Evolutionary conservation across 306 rosid genomes (phyloP).

Genomic region (Quillaja saponaria): DNA sequence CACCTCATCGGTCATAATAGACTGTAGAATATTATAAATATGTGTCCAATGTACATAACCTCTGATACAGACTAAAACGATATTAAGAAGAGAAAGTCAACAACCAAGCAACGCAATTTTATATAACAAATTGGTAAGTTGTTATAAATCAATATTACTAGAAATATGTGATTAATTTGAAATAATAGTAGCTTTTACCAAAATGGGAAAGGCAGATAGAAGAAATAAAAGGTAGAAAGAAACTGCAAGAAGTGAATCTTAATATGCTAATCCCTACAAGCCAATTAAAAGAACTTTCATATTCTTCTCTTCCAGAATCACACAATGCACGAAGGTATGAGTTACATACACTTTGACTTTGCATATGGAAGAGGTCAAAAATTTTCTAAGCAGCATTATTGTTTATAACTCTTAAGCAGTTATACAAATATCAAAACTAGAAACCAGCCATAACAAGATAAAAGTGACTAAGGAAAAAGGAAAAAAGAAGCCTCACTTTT

Average conservation of each 20-base stretch:
- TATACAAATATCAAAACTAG: slow-evolving; percentile 1
- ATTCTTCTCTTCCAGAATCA: slow-evolving; percentile 5
- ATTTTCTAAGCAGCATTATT: neutral
- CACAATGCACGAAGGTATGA: neutral
- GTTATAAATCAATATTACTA: too few relatives aligned
- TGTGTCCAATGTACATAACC: too few relatives aligned
- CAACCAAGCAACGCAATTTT: too few relatives aligned
- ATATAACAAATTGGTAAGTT: neutral
- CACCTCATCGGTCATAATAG: neutral
- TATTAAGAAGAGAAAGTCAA: too few relatives aligned
- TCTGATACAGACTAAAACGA: too few relatives aligned
- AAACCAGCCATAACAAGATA: neutral
- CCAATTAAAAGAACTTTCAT: neutral
- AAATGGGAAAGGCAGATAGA: too few relatives aligned
- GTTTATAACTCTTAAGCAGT: neutral
- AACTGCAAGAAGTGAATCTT: neutral
- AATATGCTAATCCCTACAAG: neutral
- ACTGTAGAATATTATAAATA: neutral
- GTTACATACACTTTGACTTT: too few relatives aligned
- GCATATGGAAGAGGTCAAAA: too few relatives aligned
- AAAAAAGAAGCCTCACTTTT: slow-evolving; percentile 2
- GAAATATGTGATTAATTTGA: too few relatives aligned
- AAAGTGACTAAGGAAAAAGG: neutral
- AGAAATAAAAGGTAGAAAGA: neutral
- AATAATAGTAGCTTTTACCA: too few relatives aligned